Evolutionary conservation across 2,329 filamentous ascomycete species (phyloP).

Genomic region (Cladosporium sp.): DNA sequence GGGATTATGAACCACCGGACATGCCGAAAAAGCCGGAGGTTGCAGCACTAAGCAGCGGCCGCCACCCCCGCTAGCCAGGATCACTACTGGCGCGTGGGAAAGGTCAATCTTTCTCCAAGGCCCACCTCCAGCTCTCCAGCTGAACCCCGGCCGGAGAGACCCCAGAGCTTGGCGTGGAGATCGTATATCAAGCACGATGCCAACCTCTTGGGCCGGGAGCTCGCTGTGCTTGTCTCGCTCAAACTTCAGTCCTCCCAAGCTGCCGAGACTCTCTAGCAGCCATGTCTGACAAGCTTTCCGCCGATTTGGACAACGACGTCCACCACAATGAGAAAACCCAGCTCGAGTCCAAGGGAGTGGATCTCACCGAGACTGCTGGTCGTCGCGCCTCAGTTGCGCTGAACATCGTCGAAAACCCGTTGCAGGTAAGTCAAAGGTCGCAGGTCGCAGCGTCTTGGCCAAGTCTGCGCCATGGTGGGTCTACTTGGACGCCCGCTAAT

Average conservation of each 20-base stretch:
- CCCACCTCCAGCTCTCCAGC: slow-evolving; percentile 1
- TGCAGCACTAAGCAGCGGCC: slow-evolving; percentile 10
- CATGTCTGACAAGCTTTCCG: slow-evolving; percentile 12
- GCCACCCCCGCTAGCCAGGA: slow-evolving; percentile 10
- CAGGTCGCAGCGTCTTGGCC: not conserved
- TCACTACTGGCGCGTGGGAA: not conserved
- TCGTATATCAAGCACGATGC: slow-evolving; percentile 11
- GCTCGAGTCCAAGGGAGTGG: not conserved
- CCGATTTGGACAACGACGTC: slow-evolving; percentile 2
- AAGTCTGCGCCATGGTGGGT: not conserved
- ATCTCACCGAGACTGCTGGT: slow-evolving; percentile 8
- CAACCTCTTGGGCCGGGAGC: slow-evolving; percentile 1
- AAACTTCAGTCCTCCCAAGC: not conserved
- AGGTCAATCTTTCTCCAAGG: slow-evolving; percentile 6
- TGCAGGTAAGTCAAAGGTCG: slow-evolving; percentile 34
- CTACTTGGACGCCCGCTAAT: not conserved
- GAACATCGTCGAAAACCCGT: slow-evolving; percentile 46
- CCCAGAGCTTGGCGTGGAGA: slow-evolving; percentile 12
- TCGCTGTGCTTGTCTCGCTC: not conserved
- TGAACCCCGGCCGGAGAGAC: slow-evolving; percentile 2
- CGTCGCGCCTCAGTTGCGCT: slow-evolving; percentile 41
- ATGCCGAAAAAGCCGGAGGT: slow-evolving; percentile 5
- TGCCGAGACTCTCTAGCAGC: not conserved
- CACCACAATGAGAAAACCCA: slow-evolving; percentile 1
- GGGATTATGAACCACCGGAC: not conserved